Conservation (phyloP, 305 asterid species). For the Rubia peregrina region DNA sequence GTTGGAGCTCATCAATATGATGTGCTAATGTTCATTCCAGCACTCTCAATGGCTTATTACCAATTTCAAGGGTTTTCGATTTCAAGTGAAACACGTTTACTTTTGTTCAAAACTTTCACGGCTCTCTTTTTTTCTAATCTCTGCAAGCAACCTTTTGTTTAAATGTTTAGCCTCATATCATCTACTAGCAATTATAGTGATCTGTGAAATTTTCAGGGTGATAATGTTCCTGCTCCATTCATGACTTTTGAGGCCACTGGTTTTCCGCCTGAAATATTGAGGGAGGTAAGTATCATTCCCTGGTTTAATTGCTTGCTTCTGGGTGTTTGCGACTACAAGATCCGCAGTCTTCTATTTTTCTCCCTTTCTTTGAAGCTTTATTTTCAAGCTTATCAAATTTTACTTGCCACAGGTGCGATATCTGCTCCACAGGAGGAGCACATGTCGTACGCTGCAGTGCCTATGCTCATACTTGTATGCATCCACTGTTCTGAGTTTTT, state of each 20-base stretch:
- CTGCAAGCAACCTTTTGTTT: neutral
- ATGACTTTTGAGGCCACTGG: conserved; percentile 71
- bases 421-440: conserved; percentile 99
- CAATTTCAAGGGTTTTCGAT: neutral
- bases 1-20: neutral
- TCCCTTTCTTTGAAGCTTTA: conserved; percentile 45
- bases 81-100: neutral
- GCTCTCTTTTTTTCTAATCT: conserved; percentile 9
- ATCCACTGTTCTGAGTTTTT: conserved; percentile 46
- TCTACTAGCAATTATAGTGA: conserved; percentile 1
- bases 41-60: neutral
- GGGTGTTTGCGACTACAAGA: conserved; percentile 38
- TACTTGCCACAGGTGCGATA: conserved; percentile 98
- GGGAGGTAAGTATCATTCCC: conserved; percentile 60
- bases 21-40: neutral
- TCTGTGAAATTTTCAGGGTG: conserved; percentile 46
- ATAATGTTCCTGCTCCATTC: conserved; percentile 72
- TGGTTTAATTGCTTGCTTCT: conserved; percentile 4
- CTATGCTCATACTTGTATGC: conserved; percentile 76
- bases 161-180: neutral
- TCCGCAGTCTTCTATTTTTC: conserved; percentile 35
- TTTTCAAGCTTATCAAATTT: conserved; percentile 62
- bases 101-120: too few relatives aligned
- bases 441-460: conserved; percentile 99
- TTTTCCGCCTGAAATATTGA: conserved; percentile 67